Evolutionary conservation across 2,329 filamentous ascomycete species (phyloP).

Genomic region (Harringtonia aguacate): DNA sequence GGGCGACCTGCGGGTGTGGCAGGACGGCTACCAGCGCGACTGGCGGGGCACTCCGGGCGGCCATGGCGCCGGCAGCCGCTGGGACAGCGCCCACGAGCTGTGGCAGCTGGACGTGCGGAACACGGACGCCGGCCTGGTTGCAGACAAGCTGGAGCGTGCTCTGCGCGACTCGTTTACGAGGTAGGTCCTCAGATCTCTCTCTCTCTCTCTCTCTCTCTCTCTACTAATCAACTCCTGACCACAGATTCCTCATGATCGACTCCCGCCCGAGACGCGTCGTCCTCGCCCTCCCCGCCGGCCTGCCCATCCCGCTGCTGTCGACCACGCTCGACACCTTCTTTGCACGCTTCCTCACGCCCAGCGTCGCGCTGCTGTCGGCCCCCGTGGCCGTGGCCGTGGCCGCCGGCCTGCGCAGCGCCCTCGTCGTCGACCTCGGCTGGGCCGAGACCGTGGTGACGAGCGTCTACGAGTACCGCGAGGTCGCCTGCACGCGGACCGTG

Average conservation of each 20-base stretch:
- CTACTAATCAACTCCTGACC: background rate
- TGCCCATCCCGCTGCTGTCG: slow-evolving; percentile 22
- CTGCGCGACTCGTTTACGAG: slow-evolving; percentile 74
- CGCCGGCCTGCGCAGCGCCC: slow-evolving; percentile 73
- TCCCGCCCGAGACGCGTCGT: slow-evolving; percentile 65
- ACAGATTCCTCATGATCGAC: slow-evolving; percentile 56
- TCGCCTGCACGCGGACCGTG: slow-evolving; percentile 57
- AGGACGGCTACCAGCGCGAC: slow-evolving; percentile 36
- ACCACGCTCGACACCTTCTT: slow-evolving; percentile 70
- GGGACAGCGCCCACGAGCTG: slow-evolving; percentile 59
- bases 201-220: background rate
- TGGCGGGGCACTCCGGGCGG: slow-evolving; percentile 25
- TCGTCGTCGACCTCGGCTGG: slow-evolving; percentile 91
- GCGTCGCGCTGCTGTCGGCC: slow-evolving; percentile 68
- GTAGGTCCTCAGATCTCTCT: slow-evolving; percentile 32
- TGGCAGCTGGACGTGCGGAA: slow-evolving; percentile 68
- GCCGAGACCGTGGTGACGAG: slow-evolving; percentile 76
- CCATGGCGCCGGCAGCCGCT: slow-evolving; percentile 29
- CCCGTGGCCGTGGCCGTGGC: slow-evolving; percentile 65
- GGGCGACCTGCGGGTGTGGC: slow-evolving; percentile 73
- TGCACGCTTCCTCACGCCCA: slow-evolving; percentile 66
- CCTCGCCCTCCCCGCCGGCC: slow-evolving; percentile 48
- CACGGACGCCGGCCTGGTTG: slow-evolving; percentile 67
- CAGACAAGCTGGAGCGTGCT: slow-evolving; percentile 77
- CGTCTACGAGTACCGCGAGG: slow-evolving; percentile 83